Percentiles rank a stretch among this genome's conserved stretches.
These are phyloP conservation scores for Lecanoromycetidae sp. DNA, from an alignment of 2,329 filamentous ascomycete genomes.

Conservation along the genomic window DNA sequence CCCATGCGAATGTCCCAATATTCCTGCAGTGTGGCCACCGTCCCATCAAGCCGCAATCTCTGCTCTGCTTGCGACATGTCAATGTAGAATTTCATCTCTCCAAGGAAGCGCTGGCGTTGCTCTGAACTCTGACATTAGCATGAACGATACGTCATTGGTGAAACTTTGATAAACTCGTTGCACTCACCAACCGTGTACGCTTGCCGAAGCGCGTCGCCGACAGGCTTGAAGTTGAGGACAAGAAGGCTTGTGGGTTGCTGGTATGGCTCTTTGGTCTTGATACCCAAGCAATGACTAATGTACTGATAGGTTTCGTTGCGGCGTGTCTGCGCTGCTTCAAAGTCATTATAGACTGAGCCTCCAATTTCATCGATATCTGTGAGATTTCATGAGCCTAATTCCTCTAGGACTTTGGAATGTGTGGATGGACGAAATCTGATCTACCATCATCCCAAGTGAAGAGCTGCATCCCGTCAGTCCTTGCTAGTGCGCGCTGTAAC, in stretches of 20 bases:
- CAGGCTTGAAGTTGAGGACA: background rate
- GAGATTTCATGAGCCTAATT: background rate
- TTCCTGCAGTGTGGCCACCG: background rate
- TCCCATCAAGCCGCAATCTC: background rate
- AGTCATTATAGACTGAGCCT: background rate
- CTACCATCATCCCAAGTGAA: conserved; percentile 5
- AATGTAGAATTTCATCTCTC: background rate
- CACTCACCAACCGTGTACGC: background rate
- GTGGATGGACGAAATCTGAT: background rate
- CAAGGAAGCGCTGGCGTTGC: background rate
- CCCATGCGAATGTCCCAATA: background rate
- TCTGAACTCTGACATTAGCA: background rate
- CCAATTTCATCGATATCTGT: background rate
- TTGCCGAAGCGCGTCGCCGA: background rate
- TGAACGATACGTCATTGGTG: no score
- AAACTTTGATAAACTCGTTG: background rate
- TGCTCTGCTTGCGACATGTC: background rate
- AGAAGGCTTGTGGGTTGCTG: background rate
- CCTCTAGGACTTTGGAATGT: background rate
- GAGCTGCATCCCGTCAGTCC: background rate
- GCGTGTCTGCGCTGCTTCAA: background rate
- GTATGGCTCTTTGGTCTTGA: background rate
- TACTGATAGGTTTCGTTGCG: background rate
- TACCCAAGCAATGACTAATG: background rate
- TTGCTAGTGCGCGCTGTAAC: background rate